Conservation (phyloP, 495 filamentous ascomycete genomes). For the Aspergillus affinis region DNA sequence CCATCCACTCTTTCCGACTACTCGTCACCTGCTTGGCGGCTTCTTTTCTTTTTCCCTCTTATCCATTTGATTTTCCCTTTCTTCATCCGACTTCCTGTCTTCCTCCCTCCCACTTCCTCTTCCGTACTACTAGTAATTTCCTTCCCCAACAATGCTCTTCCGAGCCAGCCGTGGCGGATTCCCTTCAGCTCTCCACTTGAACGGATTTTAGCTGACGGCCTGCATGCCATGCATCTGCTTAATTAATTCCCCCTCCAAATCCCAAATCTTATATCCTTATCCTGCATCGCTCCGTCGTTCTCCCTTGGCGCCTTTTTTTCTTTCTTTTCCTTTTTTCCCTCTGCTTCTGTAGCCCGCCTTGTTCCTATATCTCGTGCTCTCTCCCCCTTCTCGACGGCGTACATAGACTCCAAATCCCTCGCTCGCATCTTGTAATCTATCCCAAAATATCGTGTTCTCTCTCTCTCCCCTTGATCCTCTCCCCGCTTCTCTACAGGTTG, state of each 20-base stretch:
- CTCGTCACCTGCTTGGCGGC: too few species aligned
- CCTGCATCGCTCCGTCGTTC: background rate
- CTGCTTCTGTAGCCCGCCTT: background rate
- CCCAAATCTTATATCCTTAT: background rate
- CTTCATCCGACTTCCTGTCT: too few species aligned
- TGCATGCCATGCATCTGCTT: background rate
- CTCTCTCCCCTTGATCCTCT: background rate
- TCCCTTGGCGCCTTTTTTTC: background rate
- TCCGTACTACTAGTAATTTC: too few species aligned
- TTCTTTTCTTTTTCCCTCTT: too few species aligned
- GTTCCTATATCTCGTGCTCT: background rate
- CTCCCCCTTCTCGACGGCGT: background rate
- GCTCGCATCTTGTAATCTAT: background rate
- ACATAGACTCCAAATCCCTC: background rate
- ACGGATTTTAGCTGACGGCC: background rate
- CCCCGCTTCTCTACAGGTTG: background rate
- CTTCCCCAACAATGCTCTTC: too few species aligned
- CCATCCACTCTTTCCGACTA: too few species aligned
- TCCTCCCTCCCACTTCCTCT: too few species aligned
- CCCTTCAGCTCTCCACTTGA: background rate
- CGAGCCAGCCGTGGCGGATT: too few species aligned
- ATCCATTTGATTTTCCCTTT: too few species aligned
- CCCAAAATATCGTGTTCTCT: background rate
- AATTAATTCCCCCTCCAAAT: background rate
- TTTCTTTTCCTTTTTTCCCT: conserved; percentile 2